Evolutionary conservation across 148 eudicot genomes (phyloP).

Genomic region (Rhododendron griersonianum): DNA sequence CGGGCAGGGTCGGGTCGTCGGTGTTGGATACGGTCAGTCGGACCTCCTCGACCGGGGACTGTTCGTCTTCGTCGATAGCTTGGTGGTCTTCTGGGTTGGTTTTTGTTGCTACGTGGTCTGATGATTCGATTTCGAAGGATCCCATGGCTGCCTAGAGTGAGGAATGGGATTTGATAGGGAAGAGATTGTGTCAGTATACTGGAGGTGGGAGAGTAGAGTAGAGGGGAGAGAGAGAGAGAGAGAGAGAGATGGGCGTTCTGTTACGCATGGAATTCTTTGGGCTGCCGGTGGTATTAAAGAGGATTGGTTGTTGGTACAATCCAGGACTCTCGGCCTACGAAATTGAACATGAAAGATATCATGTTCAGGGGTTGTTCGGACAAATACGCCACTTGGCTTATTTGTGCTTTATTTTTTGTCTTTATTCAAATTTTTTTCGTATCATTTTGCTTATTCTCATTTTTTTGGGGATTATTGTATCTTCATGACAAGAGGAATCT

Average conservation of each 20-base stretch:
- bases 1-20: conserved; percentile 43
- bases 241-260: neutral
- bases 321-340: too few species aligned
- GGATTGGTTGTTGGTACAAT: too few species aligned
- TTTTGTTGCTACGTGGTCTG: neutral
- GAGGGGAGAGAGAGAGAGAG: neutral
- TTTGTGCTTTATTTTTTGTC: too few species aligned
- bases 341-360: too few species aligned
- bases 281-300: neutral
- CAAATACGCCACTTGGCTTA: too few species aligned
- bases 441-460: too few species aligned
- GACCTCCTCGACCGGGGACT: conserved; percentile 43
- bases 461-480: too few species aligned
- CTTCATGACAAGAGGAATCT: too few species aligned
- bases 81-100: neutral
- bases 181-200: neutral
- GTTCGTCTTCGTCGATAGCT: conserved; percentile 13
- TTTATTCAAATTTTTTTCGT: too few species aligned
- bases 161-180: neutral
- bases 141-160: neutral
- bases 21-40: conserved; percentile 28
- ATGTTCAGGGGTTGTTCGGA: too few species aligned
- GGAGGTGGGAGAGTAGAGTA: neutral
- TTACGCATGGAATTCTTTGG: neutral
- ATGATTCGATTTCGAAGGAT: neutral